phyloP scores from a whole-genome alignment of 2,329 filamentous ascomycete species.

The Fusarium sp. region DNA sequence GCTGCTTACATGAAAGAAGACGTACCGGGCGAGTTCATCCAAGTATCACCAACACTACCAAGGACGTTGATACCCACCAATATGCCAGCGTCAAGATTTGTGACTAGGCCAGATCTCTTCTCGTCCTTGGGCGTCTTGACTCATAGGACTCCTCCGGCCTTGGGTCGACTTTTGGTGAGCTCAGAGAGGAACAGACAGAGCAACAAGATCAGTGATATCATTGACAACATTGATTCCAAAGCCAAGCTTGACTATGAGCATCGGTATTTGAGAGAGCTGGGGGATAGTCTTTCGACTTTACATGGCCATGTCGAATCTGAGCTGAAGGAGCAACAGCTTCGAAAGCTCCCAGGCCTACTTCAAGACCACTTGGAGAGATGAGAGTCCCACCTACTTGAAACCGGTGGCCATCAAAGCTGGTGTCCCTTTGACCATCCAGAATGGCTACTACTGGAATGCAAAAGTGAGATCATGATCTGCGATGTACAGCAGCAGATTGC shows the following conservation, averaged over 20 bases:
- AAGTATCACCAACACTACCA: not conserved
- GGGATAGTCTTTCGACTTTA: constrained; percentile 19
- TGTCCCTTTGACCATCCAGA: constrained; percentile 63
- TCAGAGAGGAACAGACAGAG: not conserved
- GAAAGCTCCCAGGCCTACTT: not conserved
- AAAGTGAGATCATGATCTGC: constrained; percentile 70
- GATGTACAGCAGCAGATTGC: constrained; percentile 69
- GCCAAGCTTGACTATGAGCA: constrained; percentile 19
- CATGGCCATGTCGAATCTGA: not conserved
- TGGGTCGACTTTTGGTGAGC: not conserved
- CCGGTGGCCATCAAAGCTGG: constrained; percentile 68
- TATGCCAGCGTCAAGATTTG: not conserved
- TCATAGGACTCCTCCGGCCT: rapidly evolving
- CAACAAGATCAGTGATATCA: not conserved
- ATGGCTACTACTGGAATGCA: constrained; percentile 71
- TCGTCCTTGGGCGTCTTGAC: not conserved
- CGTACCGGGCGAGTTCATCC: not conserved
- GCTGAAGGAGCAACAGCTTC: not conserved
- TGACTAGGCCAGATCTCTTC: constrained; percentile 20
- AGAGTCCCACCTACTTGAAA: constrained; percentile 45
- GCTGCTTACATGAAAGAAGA: not conserved
- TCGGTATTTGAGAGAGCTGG: constrained; percentile 17
- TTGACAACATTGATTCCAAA: constrained; percentile 10
- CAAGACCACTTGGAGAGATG: constrained; percentile 2
- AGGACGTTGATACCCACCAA: too few relatives aligned